Base-by-base conservation (phyloP, 129 eudicot species). In the Apium graveolens region DNA sequence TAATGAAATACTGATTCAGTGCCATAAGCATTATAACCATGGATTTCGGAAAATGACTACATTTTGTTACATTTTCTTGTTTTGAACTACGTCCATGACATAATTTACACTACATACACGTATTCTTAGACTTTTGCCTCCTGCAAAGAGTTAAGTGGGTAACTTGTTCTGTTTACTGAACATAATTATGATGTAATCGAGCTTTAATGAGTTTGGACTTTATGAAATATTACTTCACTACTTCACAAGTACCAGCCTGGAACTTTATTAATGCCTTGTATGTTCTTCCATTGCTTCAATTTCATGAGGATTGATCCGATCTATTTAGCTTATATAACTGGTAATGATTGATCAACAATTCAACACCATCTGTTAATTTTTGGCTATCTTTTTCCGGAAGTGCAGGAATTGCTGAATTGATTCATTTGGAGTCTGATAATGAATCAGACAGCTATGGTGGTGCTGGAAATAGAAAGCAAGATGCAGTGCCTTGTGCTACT, bases 371-470 rank as follows among this genome's bases (percentile, higher is more conserved):
- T 70, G 45, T 38, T 20, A 18, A 38, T 39, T 10, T 39, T 60
- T 35, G 0, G 1, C 38, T 42, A 39, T 35, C 39, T 41, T 3
- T 73, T 43, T 21, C 43, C 5, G 60, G 26, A 9, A 20, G n/a
- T 24, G 32, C 32, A 88, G 91, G 82, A 74, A 72, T 79, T 38
- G 49, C 26, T 46, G 89, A 87, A 80, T 80, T 85, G 74, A 90
- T 90, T 87, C 80, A 86, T 70, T 80, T 92, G 87, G 98, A 84
- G 80, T 92, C 96, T n/a, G 98, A 92, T 35, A 83, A 82, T 66
- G 98, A 93, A 57, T 88, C 83, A 37, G 93, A 86, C 75, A 62
- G 51, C 75, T 76, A 48, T 49, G 63, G 73, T 80, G 83, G 81
- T 55, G 76, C 42, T 62, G 78, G 63, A 70, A 63, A 76, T 48